Base-by-base conservation (phyloP, 805 yeast genomes). In the Saccharomycopsis vini region DNA sequence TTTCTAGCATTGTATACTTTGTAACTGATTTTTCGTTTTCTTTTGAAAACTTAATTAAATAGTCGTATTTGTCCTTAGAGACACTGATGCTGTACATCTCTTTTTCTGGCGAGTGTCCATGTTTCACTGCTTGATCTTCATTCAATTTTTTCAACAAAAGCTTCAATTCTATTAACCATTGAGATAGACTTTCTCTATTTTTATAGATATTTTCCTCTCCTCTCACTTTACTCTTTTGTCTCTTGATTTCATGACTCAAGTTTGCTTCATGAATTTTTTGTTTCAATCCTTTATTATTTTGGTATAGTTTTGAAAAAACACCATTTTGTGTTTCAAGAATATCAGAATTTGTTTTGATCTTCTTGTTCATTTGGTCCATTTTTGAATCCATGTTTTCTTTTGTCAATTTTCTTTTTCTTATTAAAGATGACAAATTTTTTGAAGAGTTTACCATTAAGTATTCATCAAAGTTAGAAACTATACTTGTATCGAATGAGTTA, bases 371-470 rank as follows among this genome's bases (percentile, higher is more conserved):
- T 15, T 4, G 28, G 15, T 43, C 46, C 10, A 21, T 31, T 13
- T 26, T 21, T 19, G n/a, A 31, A 28, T 31, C 39, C 24, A 36
- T 6, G 19, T 39, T 36, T 36, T 43, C 39, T 10, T 29, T 31
- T 3, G 39, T 26, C 19, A 32, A 26, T 29, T 39, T 40, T 28
- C 51, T 23, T 18, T 42, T 44, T n/a, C 29, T 30, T 7, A 45
- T 32, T 18, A 48, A 40, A 4, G 36, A 12, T 5, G 21, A 26
- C 29, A 48, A 39, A 29, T 45, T 48, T 15, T 36, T 35, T 5
- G 42, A 26, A 6, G 51, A 48, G 29, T 42, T 48, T 21, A 48
- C 23, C n/a, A 48, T 18, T n/a, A 48, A 23, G 30, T 45, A 48
- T 12, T 44, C 51, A 36, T 41, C 48, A 33, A 44, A 40, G 21